These are phyloP conservation scores for Tetragonia tetragonoides DNA, from an alignment of 148 eudicot genomes.

Conservation along the genomic window DNA sequence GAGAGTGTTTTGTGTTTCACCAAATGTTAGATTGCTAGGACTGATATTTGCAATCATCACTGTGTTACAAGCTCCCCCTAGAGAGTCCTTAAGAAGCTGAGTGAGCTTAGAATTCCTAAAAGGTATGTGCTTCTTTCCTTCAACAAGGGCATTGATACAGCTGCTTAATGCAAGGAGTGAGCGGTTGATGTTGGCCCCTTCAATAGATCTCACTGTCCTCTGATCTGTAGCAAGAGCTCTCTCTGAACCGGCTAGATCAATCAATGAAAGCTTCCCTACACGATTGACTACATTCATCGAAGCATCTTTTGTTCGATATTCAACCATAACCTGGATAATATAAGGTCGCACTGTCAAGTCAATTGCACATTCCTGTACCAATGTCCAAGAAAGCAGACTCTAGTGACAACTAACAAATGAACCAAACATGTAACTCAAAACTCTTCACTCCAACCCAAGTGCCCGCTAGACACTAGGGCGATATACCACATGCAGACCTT, in stretches of 20 bases:
- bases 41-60: slow-evolving; percentile 91
- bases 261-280: slow-evolving; percentile 75
- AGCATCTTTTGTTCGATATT: slow-evolving; percentile 61
- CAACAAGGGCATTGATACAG: slow-evolving; percentile 88
- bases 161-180: slow-evolving; percentile 92
- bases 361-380: not conserved
- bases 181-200: slow-evolving; percentile 82
- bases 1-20: slow-evolving; percentile 92
- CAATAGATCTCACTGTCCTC: slow-evolving; percentile 74
- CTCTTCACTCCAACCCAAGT: not conserved
- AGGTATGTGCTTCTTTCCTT: slow-evolving; percentile 91
- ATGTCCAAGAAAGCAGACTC: too few species aligned
- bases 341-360: not conserved
- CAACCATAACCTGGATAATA: slow-evolving; percentile 59
- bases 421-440: not conserved
- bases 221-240: slow-evolving; percentile 89
- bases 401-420: not conserved
- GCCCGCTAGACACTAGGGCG: not conserved
- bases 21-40: slow-evolving; percentile 70
- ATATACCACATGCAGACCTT: not conserved
- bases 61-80: slow-evolving; percentile 87
- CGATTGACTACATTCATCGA: slow-evolving; percentile 48
- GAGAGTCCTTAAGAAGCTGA: slow-evolving; percentile 85
- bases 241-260: slow-evolving; percentile 90
- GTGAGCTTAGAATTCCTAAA: slow-evolving; percentile 91